Base-by-base conservation (phyloP, 169 alveolate genomes). In the Plasmodium gonderi region DNA sequence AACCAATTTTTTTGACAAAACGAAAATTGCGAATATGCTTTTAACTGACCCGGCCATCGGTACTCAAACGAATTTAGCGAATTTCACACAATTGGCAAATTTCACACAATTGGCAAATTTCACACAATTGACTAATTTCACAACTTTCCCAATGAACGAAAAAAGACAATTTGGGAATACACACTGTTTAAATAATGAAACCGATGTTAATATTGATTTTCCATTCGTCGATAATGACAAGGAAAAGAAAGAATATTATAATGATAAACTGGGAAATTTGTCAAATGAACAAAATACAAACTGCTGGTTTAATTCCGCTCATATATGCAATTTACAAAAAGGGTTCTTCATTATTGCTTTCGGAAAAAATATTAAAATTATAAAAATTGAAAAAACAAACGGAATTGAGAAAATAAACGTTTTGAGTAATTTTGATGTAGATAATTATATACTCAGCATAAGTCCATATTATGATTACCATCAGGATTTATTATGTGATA, bases 281-380 rank as follows among this genome's bases (percentile, higher is more conserved):
- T 1, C 31, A 40, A 47, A 33, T 83, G n/a, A 60, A 6, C 72
- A 11, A 29, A 29, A 60, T 23, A 60, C 11, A 36, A 60, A 23
- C 6, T 60, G 72, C 72, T 3, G 7, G 38, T 1, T 60, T 29
- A 36, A 68, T 74, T 51, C 64, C 23, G 29, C 42, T 49, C 79
- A 54, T 45, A 85, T 75, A 51, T 75, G 92, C 51, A 38, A 64
- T 12, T 36, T 26, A 6, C 29, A 51, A 65, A 75, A 75, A 45
- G 79, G 68, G 31, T 42, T 60, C 1, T 87, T 44, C 17, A 14
- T 65, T 44, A 75, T 87, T 23, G 93, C 89, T 1, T 29, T 45
- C 31, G 87, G 79, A 20, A 75, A 75, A 87, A 87, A 87, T 42
- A 45, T 87, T 26, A 87, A 87, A 87, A 60, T 87, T 75, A 33